phyloP scores from a whole-genome alignment of 1,284 basidiomycete genomes.

The Wallemia hederae region DNA sequence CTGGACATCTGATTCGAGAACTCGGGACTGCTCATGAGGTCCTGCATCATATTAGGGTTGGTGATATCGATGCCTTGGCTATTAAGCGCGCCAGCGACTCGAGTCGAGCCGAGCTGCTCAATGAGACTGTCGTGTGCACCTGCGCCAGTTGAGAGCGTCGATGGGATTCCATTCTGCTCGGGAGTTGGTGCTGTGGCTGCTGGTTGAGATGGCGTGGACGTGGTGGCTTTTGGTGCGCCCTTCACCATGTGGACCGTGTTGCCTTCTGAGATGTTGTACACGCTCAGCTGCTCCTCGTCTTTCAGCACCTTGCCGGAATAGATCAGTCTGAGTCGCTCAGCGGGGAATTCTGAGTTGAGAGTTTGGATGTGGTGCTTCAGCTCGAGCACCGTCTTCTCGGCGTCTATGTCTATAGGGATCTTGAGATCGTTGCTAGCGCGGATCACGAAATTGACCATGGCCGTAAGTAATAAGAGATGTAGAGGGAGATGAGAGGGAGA shows the following conservation, averaged over 20 bases:
- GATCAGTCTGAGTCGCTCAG: constrained; percentile 20
- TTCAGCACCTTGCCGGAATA: constrained; percentile 27
- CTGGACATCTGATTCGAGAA: constrained; percentile 44
- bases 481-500: neutral
- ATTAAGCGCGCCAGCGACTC: constrained; percentile 40
- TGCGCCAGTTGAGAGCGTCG: constrained; percentile 28
- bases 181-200: constrained; percentile 14
- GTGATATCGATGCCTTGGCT: constrained; percentile 39
- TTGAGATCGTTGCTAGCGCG: constrained; percentile 31
- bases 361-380: constrained; percentile 58
- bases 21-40: constrained; percentile 52
- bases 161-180: constrained; percentile 8
- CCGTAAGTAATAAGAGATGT: no score
- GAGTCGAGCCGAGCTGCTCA: constrained; percentile 38
- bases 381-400: constrained; percentile 39
- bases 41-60: constrained; percentile 66
- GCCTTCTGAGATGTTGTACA: constrained; percentile 47
- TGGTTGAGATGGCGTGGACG: constrained; percentile 9
- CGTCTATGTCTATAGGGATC: constrained; percentile 46
- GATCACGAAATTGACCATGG: no score
- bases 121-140: constrained; percentile 43
- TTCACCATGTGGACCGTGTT: constrained; percentile 83
- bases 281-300: constrained; percentile 51
- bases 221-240: constrained; percentile 31
- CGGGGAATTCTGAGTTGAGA: constrained; percentile 34